Base-by-base conservation (phyloP, 805 yeast genomes). In the Suhomyces sp. region DNA sequence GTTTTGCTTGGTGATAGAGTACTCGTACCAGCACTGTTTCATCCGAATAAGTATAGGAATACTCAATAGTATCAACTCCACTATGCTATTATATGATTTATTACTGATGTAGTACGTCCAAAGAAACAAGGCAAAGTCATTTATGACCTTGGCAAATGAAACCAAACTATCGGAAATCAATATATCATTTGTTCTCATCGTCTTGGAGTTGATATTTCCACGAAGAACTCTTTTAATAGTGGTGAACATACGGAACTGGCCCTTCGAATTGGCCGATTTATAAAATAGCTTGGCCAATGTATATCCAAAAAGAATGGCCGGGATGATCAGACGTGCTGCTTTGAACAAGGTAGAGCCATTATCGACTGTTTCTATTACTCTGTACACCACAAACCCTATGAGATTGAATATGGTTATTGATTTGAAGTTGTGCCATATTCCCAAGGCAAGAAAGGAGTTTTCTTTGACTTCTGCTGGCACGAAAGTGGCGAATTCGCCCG, bases 91-190 rank as follows among this genome's bases (percentile, higher is more conserved):
- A 53, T 71, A 71, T n/a, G 62, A 59, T 24, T 55, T 43, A 10
- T 65, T 37, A 72, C 77, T 50, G 67, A 60, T 8, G 72, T 65
- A 37, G 64, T 64, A 53, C 69, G 72, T 47, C 63, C 88, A 78
- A 2, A 79, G 25, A 57, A 82, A 81, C 33, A 87, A 73, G 3
- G 80, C 78, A 19, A 86, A 69, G 66, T 94, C 98, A 44, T 87
- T 85, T 46, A 89, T 60, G 0, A 90, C 87, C 62, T 84, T 84
- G 3, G 89, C 75, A 64, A 87, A 90, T 0, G 97, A 90, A 0
- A 96, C 87, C 44, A 94, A 72, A 4, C 91, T 83, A 71, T 93
- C 99, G 6, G 96, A 83, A 12, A 92, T 65, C 45, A 94, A 68
- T 37, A 93, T 87, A 64, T 93, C 97, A 50, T 88, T 87, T 15